These are phyloP conservation scores for Fusarium algeriense DNA, from an alignment of 2,329 filamentous ascomycete species.

Conservation along the genomic window DNA sequence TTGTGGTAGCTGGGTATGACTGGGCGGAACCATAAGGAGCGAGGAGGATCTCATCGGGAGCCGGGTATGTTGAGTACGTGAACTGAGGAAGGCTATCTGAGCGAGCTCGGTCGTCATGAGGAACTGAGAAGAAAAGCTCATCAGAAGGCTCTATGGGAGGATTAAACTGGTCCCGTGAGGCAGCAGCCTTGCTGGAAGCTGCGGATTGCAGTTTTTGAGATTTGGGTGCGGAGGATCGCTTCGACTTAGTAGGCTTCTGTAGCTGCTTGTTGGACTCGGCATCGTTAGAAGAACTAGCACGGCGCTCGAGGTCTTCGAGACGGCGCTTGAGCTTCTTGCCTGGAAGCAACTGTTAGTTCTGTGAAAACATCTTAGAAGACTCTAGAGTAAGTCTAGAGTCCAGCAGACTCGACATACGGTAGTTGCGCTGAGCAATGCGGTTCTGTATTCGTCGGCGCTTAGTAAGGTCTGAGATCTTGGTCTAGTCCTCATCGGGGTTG, in stretches of 20 bases:
- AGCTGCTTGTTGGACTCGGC: slow-evolving; percentile 54
- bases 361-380: too few species aligned
- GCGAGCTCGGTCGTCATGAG: too few species aligned
- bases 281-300: slow-evolving; percentile 70
- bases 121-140: too few species aligned
- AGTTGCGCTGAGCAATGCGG: slow-evolving; percentile 88
- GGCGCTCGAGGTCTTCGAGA: slow-evolving; percentile 84
- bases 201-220: too few species aligned
- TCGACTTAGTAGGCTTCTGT: slow-evolving; percentile 46
- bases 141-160: slow-evolving; percentile 73
- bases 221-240: too few species aligned
- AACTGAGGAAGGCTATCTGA: too few species aligned
- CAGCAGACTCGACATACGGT: slow-evolving; percentile 72
- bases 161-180: slow-evolving; percentile 68
- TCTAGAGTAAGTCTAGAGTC: not conserved
- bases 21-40: slow-evolving; percentile 68
- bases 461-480: too few species aligned
- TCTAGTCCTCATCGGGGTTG: too few species aligned
- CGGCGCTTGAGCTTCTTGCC: too few species aligned
- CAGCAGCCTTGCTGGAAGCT: slow-evolving; percentile 56
- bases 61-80: slow-evolving; percentile 72
- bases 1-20: slow-evolving; percentile 64
- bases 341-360: too few species aligned
- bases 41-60: slow-evolving; percentile 73
- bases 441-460: too few species aligned